Conservation (phyloP, 2,329 filamentous ascomycete species). For the Alternaria brassicae region DNA sequence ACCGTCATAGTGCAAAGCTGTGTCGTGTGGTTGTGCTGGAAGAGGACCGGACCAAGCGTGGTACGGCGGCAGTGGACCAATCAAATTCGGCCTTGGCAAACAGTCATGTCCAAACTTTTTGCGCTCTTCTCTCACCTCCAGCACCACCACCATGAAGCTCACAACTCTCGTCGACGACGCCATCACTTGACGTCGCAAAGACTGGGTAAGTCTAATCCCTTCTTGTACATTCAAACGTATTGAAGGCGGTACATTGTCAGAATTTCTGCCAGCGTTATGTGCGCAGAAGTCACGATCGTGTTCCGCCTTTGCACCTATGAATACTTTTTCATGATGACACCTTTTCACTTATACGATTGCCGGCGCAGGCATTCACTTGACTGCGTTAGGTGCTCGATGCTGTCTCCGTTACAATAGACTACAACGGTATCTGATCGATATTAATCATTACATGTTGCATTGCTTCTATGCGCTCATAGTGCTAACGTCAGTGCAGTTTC, state of each 20-base stretch:
- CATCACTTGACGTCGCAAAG: conserved; percentile 18
- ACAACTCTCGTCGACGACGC: conserved; percentile 14
- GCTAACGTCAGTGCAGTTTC: conserved; percentile 22
- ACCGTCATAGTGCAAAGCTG: not conserved
- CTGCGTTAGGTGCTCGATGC: conserved; percentile 39
- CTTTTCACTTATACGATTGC: conserved; percentile 35
- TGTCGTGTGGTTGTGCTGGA: not conserved
- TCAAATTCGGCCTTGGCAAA: conserved; percentile 16
- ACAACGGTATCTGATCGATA: conserved; percentile 50
- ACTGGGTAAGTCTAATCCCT: conserved; percentile 15
- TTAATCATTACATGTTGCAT: conserved; percentile 2
- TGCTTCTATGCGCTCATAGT: not conserved
- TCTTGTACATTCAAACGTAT: not conserved
- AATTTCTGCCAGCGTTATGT: not conserved
- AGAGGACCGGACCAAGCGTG: not conserved
- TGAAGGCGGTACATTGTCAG: not conserved
- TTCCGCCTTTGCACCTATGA: not conserved
- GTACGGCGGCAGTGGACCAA: conserved; percentile 4
- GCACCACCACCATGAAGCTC: conserved; percentile 19
- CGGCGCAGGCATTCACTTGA: conserved; percentile 43
- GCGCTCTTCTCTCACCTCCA: conserved; percentile 8
- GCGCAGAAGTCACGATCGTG: not conserved
- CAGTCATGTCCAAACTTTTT: conserved; percentile 13
- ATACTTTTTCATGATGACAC: conserved; percentile 34
- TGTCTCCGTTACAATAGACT: conserved; percentile 47